Evolutionary conservation across 148 eudicot genomes (phyloP), one percentile per base, ranked within the genome.

Genomic region (Vaccinium myrtillus): DNA sequence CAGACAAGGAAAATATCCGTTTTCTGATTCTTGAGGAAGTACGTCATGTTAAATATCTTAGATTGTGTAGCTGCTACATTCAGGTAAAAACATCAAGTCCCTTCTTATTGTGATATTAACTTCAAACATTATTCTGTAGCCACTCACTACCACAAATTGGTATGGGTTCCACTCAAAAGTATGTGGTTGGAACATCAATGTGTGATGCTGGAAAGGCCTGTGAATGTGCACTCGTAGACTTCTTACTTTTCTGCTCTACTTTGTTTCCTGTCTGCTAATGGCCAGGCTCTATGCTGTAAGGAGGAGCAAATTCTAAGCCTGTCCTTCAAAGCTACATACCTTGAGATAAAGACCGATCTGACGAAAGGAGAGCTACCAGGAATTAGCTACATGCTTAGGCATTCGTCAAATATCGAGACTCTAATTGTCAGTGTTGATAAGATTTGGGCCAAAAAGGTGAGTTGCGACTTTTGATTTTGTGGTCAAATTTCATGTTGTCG

Each of bases 311-410:
- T 23, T 18, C 6, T 7, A 15, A 46, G 18, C 54, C 9, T 74
- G 53, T 78, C 78, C 27, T 84, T 73, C 8, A 11, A 11, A 51
- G 65, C 75, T 48, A 69, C 59, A 18, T 23, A 61, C 55, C 18
- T 79, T 21, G 25, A 2, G 27, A 43, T 84, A 5, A 50, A 54
- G 80, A 78, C 78, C 10, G 53, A 0, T 18, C 21, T 84, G 59
- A 78, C 54, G 48, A 84, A 84, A 43, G 21, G 70, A 53, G 77
- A 84, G 50, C 58, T 84, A 19, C 82, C 82, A 25, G 77, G 86
- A 78, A 65, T 84, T 53, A 21, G 69, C 55, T 67, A 43, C 53
- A 49, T 78, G n/a, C 82, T 84, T 23, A 30, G 15, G 74, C 74
- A n/a, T 36, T 84, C 82, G 7, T 82, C 82, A 27, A 61, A 78